Conservation (phyloP, 495 filamentous ascomycete species). For the Sphaerosporella brunnea region DNA sequence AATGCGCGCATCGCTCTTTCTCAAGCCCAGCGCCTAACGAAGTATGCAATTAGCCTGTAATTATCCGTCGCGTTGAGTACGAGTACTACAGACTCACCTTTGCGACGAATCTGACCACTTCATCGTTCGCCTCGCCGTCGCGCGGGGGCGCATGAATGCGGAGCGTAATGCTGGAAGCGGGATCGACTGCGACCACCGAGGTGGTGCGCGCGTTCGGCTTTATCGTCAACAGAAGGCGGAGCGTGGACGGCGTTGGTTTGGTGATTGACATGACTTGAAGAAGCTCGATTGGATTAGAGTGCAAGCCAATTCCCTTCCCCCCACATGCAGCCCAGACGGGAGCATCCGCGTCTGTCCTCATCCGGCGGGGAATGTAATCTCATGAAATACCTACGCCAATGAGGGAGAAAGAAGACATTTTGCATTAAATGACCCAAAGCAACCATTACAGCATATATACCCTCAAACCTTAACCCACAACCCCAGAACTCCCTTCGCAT, state of each 20-base stretch:
- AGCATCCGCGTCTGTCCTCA: too few relatives aligned
- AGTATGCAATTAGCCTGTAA: too few relatives aligned
- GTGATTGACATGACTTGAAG: neutral
- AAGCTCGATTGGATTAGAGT: too few relatives aligned
- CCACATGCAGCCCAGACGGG: too few relatives aligned
- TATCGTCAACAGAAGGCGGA: constrained; percentile 9
- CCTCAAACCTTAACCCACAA: constrained; percentile 7
- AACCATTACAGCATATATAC: too few relatives aligned
- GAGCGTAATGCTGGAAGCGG: constrained; percentile 7
- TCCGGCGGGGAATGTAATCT: too few relatives aligned
- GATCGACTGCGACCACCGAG: constrained; percentile 2
- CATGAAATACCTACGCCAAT: too few relatives aligned
- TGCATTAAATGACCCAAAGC: too few relatives aligned
- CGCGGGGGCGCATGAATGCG: constrained; percentile 6
- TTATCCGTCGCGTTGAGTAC: too few relatives aligned
- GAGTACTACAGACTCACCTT: constrained; percentile 8
- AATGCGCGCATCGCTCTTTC: constrained; percentile 8
- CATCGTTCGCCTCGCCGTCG: constrained; percentile 12
- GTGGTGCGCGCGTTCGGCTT: constrained; percentile 5
- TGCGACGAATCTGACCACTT: constrained; percentile 8
- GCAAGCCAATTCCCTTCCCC: too few relatives aligned
- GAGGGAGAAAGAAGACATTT: too few relatives aligned
- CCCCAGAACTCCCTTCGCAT: constrained; percentile 71
- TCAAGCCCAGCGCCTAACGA: constrained; percentile 8
- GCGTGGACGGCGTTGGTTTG: constrained; percentile 4